phyloP scores from a whole-genome alignment of 73 alveolate species.

The Paramecium primaurelia region DNA sequence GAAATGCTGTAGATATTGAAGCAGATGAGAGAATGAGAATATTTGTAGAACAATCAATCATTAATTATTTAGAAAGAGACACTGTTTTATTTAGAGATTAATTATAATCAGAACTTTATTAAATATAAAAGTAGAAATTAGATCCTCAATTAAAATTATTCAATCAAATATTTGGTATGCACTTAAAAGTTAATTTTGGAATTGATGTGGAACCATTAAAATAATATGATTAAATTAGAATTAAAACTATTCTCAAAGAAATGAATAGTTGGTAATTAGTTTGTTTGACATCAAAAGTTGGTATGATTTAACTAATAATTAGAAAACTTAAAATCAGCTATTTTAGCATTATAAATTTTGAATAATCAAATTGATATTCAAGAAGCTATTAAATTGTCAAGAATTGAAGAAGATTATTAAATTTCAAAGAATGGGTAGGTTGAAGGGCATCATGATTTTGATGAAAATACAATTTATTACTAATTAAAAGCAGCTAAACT shows the following conservation, averaged over 20 bases:
- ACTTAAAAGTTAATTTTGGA: conserved; percentile 22
- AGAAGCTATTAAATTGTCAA: conserved; percentile 40
- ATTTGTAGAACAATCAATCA: background rate
- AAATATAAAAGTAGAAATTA: conserved; percentile 7
- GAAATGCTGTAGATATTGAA: conserved; percentile 31
- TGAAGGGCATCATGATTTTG: conserved; percentile 58
- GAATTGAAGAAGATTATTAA: conserved; percentile 45
- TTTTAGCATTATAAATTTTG: background rate
- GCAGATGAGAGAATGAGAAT: background rate
- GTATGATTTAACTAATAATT: background rate
- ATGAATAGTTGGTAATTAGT: conserved; percentile 42
- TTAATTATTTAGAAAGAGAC: conserved; percentile 23
- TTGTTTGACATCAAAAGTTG: background rate
- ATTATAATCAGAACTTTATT: background rate
- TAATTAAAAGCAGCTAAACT: conserved; percentile 11
- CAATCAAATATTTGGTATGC: background rate
- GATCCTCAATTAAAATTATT: conserved; percentile 27
- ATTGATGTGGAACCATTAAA: background rate
- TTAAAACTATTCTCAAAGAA: background rate
- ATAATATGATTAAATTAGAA: background rate
- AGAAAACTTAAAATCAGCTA: conserved; percentile 42
- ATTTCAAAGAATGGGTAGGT: background rate
- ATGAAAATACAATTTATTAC: background rate
- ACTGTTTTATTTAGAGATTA: conserved; percentile 52
- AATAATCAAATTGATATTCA: background rate